These are phyloP conservation scores for Acarospora socialis DNA, from an alignment of 2,329 filamentous ascomycete species.

Conservation along the genomic window DNA sequence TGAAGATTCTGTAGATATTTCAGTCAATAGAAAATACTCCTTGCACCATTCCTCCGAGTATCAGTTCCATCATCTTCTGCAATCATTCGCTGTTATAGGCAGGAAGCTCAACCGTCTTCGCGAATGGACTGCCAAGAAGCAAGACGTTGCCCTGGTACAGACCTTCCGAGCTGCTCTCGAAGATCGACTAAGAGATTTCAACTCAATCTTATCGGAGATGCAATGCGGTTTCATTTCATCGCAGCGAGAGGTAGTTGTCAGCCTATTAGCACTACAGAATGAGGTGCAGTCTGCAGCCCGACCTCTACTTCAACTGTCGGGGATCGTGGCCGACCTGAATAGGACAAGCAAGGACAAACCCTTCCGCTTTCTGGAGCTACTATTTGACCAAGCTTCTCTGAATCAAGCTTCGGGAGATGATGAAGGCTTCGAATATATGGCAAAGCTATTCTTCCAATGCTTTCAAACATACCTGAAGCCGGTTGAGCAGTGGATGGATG, in stretches of 20 bases:
- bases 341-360: constrained; percentile 29
- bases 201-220: constrained; percentile 42
- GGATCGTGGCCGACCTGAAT: constrained; percentile 45
- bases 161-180: constrained; percentile 54
- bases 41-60: constrained; percentile 24
- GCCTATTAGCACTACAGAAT: constrained; percentile 47
- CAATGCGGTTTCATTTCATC: constrained; percentile 47
- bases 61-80: constrained; percentile 24
- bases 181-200: constrained; percentile 42
- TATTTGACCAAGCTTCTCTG: constrained; percentile 56
- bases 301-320: constrained; percentile 46
- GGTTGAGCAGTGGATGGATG: constrained; percentile 71
- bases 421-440: constrained; percentile 47
- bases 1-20: constrained; percentile 16
- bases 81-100: constrained; percentile 35
- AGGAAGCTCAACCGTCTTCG: constrained; percentile 34
- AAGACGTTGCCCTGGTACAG: constrained; percentile 48
- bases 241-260: constrained; percentile 43
- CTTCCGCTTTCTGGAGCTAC: constrained; percentile 63
- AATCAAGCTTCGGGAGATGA: constrained; percentile 56
- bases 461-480: constrained; percentile 71
- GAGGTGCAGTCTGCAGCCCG: constrained; percentile 41
- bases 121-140: constrained; percentile 30
- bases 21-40: constrained; percentile 24
- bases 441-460: constrained; percentile 61